phyloP scores from a whole-genome alignment of 83 land plant species.

The Picea abies region DNA sequence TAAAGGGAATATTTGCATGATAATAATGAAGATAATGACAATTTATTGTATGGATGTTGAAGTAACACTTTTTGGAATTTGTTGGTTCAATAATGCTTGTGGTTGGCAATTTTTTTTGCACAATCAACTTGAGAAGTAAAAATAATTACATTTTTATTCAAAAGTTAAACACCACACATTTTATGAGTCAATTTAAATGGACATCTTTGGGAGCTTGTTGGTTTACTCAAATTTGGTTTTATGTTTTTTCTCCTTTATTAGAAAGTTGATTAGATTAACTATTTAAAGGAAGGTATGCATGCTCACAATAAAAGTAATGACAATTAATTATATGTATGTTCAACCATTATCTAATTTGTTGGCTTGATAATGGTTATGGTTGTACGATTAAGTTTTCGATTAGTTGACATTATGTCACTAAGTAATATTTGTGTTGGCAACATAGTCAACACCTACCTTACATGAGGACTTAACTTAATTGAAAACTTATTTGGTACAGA shows the following conservation, averaged over 20 bases:
- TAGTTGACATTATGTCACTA: too few species aligned
- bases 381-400: too few species aligned
- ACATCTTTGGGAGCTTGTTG: not conserved
- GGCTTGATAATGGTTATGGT: too few species aligned
- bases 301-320: not conserved
- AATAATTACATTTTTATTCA: not conserved
- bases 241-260: not conserved
- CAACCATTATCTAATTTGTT: not conserved
- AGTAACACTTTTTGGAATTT: too few species aligned
- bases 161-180: not conserved
- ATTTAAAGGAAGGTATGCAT: not conserved
- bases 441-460: too few species aligned
- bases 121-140: not conserved
- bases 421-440: too few species aligned
- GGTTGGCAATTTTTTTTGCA: too few species aligned
- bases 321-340: not conserved
- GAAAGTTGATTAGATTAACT: not conserved
- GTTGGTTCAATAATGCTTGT: too few species aligned
- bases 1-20: not conserved
- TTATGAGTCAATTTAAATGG: not conserved
- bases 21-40: not conserved
- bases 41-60: not conserved
- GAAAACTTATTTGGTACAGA: too few species aligned
- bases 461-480: too few species aligned
- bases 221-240: not conserved